Evolutionary conservation across 75 land plant species (phyloP), one percentile per base, ranked within the genome.

Genomic region (Sequoia sempervirens): DNA sequence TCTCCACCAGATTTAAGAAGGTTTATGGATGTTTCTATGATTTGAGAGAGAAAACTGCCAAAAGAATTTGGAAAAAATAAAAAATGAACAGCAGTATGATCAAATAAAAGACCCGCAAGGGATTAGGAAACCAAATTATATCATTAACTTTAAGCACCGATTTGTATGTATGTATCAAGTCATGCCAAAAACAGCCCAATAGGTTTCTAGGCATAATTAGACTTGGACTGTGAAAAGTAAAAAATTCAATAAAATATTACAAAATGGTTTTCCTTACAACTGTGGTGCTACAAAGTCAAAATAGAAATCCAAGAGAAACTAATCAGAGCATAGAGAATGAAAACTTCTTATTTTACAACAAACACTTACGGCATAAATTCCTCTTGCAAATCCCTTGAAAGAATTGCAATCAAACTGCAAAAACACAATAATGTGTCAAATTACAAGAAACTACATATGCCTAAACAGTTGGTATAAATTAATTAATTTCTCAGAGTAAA

Each of bases 291-390:
- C 10, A 81, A 52, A 28, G 72, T 52, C 32, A 78, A 82, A 8
- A 45, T 38, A 68, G 47, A 47, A 82, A 56, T 58, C 75, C 75
- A 66, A 45, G 52, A 74, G 26, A 78, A n/a, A 79, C 11, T 38
- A 36, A 23, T 26, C 6, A 28, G n/a, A 79, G 40, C 9, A 40
- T 12, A 38, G 46, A 36, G 38, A 40, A 40, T 18, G 37, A 11
- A 26, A 17, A 28, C 12, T 38, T 79, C 38, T 76, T 81, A 18
- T 43, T 45, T 13, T 23, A 68, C 52, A 81, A 41, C 69, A 69
- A 70, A 76, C 36, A 91, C 97, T 95, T 88, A 97, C 97, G 91
- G 92, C 14, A 95, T 4, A 86, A 95, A 97, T 26, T 97, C 99
- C 66, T 89, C 92, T 17, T 83, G 84, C 13, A 97, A 87, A 88